Percentiles rank a stretch among this genome's conserved stretches.
These are phyloP conservation scores for Gossypium herbaceum DNA, from an alignment of 345 rosid genomes.

Conservation along the genomic window DNA sequence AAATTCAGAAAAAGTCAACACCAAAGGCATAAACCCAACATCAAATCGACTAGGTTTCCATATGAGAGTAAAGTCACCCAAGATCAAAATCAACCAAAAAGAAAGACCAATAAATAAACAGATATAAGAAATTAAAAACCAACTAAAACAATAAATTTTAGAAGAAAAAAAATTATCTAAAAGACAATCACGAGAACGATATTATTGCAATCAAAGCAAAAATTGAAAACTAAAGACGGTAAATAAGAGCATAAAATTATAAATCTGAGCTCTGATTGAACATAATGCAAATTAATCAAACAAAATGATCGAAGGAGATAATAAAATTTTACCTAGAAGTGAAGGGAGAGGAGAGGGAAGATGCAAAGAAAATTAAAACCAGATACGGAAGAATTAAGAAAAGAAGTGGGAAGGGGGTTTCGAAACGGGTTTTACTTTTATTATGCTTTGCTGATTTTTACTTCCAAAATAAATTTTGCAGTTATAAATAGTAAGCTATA, in stretches of 20 bases:
- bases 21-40: background rate
- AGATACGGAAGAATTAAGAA: no score
- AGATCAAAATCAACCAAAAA: background rate
- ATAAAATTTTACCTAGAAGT: background rate
- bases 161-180: no score
- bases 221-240: background rate
- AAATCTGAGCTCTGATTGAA: background rate
- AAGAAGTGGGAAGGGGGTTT: no score
- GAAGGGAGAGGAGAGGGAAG: background rate
- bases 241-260: background rate
- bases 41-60: slow-evolving; percentile 5
- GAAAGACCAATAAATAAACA: background rate
- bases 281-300: background rate
- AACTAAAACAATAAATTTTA: no score
- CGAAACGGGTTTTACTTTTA: no score
- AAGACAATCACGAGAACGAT: no score
- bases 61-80: background rate
- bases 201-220: background rate
- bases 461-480: no score
- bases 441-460: no score
- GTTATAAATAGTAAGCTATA: no score
- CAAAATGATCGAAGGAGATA: background rate
- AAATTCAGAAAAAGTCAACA: background rate
- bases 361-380: no score
- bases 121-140: background rate